Conservation (phyloP, 2,329 filamentous ascomycete genomes). For the Monosporascus sp. region DNA sequence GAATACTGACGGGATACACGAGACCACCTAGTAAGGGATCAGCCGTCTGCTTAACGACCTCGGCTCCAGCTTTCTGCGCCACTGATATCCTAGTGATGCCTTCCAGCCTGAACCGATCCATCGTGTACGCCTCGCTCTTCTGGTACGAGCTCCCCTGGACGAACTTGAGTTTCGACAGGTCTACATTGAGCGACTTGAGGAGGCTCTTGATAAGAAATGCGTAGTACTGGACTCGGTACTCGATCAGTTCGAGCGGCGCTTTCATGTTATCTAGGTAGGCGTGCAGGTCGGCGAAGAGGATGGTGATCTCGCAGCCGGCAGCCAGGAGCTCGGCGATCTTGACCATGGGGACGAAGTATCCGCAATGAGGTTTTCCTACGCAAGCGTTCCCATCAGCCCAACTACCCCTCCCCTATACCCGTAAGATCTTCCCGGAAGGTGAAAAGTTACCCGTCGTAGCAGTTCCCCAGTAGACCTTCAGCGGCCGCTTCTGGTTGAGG, state of each 20-base stretch:
- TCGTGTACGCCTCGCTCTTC: constrained; percentile 65
- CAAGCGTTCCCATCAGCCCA: constrained; percentile 33
- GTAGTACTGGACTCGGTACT: constrained; percentile 81
- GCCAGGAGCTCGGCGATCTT: constrained; percentile 86
- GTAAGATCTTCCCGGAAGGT: background rate
- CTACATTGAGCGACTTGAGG: constrained; percentile 71
- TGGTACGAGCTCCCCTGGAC: constrained; percentile 84
- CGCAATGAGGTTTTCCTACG: constrained; percentile 82
- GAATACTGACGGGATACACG: constrained; percentile 64
- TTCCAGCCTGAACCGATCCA: constrained; percentile 80
- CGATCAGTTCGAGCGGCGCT: constrained; percentile 82
- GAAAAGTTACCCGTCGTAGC: constrained; percentile 1
- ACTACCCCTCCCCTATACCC: background rate
- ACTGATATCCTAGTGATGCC: constrained; percentile 58
- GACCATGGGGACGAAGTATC: constrained; percentile 82
- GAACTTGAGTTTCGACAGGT: constrained; percentile 74
- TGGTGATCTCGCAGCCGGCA: constrained; percentile 76
- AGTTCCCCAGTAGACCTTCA: constrained; percentile 79
- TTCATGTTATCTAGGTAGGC: constrained; percentile 81
- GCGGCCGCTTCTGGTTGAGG: constrained; percentile 62
- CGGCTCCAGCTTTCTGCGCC: constrained; percentile 84
- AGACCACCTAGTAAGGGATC: constrained; percentile 71
- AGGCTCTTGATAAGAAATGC: constrained; percentile 67
- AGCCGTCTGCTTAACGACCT: constrained; percentile 87
- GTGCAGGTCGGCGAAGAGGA: constrained; percentile 71